Percentiles rank a stretch among this genome's conserved stretches.
Conservation (phyloP, 2,329 filamentous ascomycete species). For the Aspergillus floridensis region DNA sequence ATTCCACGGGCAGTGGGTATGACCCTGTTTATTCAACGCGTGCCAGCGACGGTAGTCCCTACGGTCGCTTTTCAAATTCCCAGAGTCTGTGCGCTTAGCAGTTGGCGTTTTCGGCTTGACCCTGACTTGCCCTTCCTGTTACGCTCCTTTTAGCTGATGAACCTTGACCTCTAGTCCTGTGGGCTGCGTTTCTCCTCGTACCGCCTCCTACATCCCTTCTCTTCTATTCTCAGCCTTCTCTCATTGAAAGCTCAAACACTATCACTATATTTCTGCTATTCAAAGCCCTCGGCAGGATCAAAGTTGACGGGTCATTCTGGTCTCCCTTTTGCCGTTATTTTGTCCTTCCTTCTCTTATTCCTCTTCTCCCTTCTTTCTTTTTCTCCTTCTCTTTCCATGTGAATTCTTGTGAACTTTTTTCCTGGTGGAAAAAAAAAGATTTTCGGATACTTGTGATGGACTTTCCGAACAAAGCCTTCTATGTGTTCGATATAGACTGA, state of each 20-base stretch:
- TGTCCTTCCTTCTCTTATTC: not conserved
- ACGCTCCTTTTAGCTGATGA: slow-evolving; percentile 12
- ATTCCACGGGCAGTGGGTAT: slow-evolving; percentile 28
- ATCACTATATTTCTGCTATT: not conserved
- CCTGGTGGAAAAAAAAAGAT: slow-evolving; percentile 3
- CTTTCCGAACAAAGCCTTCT: not conserved
- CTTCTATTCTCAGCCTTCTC: not conserved
- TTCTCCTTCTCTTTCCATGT: not conserved
- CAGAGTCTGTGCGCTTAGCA: slow-evolving; percentile 36
- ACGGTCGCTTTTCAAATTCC: slow-evolving; percentile 34
- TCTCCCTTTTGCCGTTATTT: too few species aligned
- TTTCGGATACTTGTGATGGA: not conserved
- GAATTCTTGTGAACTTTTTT: slow-evolving; percentile 1
- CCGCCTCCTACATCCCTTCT: not conserved
- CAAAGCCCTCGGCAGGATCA: not conserved
- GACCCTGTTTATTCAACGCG: slow-evolving; percentile 32
- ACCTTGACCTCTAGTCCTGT: not conserved
- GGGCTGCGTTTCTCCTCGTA: not conserved
- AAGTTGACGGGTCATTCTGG: not conserved
- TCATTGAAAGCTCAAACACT: too few species aligned
- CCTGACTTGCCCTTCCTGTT: slow-evolving; percentile 20
- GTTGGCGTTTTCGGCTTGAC: slow-evolving; percentile 26
- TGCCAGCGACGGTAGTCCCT: slow-evolving; percentile 21
- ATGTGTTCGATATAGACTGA: slow-evolving; percentile 2
- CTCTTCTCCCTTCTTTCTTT: not conserved